Percentiles rank a stretch among this genome's conserved stretches.
phyloP scores from a whole-genome alignment of 169 alveolate species.

The Condylostoma magnum region DNA sequence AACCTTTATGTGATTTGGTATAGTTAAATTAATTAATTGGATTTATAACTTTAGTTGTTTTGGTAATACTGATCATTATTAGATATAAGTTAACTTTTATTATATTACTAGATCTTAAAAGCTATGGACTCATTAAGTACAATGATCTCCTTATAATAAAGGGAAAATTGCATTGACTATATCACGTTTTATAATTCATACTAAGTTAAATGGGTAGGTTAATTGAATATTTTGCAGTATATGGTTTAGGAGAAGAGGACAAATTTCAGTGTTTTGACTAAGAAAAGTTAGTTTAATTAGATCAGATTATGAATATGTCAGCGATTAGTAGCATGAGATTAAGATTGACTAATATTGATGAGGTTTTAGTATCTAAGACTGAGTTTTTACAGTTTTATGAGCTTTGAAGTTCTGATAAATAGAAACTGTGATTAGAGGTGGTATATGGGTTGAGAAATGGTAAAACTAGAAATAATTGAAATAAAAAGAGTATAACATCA shows the following conservation, averaged over 20 bases:
- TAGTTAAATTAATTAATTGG: too few relatives aligned
- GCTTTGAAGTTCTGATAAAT: neutral
- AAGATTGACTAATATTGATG: constrained; percentile 5
- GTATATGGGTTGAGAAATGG: constrained; percentile 18
- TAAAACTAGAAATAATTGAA: neutral
- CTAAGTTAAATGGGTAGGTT: neutral
- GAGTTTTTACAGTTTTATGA: neutral
- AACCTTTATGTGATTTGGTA: too few relatives aligned
- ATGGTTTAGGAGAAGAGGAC: constrained; percentile 15
- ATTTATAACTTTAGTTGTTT: neutral
- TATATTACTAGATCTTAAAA: too few relatives aligned
- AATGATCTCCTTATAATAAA: neutral
- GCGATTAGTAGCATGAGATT: constrained; percentile 7
- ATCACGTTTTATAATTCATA: neutral
- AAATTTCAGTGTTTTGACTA: neutral
- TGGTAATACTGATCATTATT: neutral
- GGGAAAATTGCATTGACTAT: too few relatives aligned
- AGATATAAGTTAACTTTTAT: too few relatives aligned
- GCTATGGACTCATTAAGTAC: neutral
- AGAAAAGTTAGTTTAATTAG: neutral
- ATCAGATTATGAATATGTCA: neutral
- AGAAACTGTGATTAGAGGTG: constrained; percentile 26
- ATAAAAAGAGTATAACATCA: constrained; percentile 1
- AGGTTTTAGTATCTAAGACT: constrained; percentile 9
- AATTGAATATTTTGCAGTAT: constrained; percentile 28